Conservation (phyloP, 2,329 filamentous ascomycete species). For the Aspergillus vadensis region DNA sequence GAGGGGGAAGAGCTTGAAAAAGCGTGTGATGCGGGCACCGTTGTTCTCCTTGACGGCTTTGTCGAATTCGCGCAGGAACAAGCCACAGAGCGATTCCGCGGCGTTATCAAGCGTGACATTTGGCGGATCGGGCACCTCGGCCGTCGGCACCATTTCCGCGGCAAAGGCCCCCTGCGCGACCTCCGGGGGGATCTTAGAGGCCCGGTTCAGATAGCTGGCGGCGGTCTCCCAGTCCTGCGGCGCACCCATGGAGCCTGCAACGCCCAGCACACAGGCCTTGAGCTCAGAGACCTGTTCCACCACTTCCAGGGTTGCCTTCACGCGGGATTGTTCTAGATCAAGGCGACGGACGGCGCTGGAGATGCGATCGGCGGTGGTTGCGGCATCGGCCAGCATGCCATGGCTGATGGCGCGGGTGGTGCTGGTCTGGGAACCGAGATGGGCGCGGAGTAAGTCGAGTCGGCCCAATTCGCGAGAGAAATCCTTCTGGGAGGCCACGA, state of each 20-base stretch:
- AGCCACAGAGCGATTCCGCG: constrained; percentile 81
- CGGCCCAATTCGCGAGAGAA: constrained; percentile 83
- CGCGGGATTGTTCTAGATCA: constrained; percentile 86
- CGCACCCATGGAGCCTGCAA: constrained; percentile 93
- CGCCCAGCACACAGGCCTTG: constrained; percentile 92
- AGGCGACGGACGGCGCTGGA: constrained; percentile 84
- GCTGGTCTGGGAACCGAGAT: constrained; percentile 82
- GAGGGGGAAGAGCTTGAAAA: constrained; percentile 96
- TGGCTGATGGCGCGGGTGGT: constrained; percentile 81
- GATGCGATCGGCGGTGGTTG: constrained; percentile 80
- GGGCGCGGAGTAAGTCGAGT: constrained; percentile 84
- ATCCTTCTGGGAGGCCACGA: constrained; percentile 81
- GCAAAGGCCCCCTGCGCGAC: constrained; percentile 86
- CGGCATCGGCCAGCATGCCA: constrained; percentile 85
- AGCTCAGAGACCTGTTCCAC: constrained; percentile 97
- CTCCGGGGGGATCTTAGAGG: constrained; percentile 74
- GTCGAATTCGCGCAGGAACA: constrained; percentile 94
- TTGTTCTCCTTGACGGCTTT: constrained; percentile 86
- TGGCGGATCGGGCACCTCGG: constrained; percentile 91
- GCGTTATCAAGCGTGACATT: constrained; percentile 83
- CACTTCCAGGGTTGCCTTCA: constrained; percentile 85
- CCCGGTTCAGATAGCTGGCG: constrained; percentile 82
- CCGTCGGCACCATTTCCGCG: constrained; percentile 87
- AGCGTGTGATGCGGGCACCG: constrained; percentile 84
- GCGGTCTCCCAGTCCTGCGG: constrained; percentile 99